These are phyloP conservation scores for Clausena lansium DNA, from an alignment of 345 rosid genomes.

Conservation along the genomic window DNA sequence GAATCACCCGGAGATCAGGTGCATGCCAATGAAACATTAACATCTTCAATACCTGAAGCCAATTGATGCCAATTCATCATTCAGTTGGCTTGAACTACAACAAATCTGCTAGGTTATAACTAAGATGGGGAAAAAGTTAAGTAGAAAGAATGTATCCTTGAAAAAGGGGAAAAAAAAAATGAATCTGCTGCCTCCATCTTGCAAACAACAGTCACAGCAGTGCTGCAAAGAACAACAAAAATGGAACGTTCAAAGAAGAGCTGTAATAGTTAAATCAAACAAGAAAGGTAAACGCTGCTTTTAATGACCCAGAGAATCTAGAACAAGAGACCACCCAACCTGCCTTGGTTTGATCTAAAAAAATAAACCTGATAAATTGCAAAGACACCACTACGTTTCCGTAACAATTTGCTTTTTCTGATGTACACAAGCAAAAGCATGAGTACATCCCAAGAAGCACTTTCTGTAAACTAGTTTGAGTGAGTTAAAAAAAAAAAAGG, in stretches of 20 bases:
- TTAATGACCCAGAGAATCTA: not conserved
- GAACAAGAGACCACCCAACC: not conserved
- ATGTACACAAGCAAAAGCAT: not conserved
- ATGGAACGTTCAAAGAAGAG: not conserved
- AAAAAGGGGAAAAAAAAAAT: not conserved
- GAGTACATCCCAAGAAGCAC: not conserved
- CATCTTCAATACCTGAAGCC: not conserved
- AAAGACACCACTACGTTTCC: not conserved
- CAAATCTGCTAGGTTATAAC: not conserved
- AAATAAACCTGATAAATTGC: not conserved
- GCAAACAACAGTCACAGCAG: not conserved
- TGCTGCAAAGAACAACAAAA: constrained; percentile 1
- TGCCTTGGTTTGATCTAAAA: not conserved
- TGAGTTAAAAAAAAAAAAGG: not conserved
- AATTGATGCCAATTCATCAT: not conserved
- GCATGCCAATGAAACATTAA: not conserved
- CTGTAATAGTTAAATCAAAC: not conserved
- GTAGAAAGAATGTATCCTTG: not conserved
- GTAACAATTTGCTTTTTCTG: not conserved
- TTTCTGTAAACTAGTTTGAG: too few relatives aligned
- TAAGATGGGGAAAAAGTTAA: not conserved
- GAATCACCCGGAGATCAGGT: not conserved
- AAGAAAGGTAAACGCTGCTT: not conserved
- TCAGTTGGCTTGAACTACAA: not conserved
- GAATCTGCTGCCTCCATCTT: not conserved